Evolutionary conservation across 495 filamentous ascomycete genomes (phyloP).

Genomic region (Pyrenopolyporus hunteri): DNA sequence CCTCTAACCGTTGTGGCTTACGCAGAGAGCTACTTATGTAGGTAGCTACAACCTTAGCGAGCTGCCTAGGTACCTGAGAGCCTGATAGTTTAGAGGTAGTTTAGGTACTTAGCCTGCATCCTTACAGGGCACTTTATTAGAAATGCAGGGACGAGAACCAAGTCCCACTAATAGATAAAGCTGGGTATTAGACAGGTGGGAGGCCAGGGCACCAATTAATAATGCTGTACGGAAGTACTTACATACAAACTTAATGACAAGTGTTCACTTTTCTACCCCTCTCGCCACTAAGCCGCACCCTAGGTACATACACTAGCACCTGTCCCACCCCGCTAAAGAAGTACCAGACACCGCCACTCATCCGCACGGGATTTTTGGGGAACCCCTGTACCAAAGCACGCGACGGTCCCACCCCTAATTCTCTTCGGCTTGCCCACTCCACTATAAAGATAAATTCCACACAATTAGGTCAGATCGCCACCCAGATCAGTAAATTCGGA

Average conservation of each 20-base stretch:
- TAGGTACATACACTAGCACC: too few relatives aligned
- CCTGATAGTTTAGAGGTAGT: too few relatives aligned
- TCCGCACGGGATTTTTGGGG: slow-evolving; percentile 23
- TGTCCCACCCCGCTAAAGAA: too few relatives aligned
- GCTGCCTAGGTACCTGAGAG: too few relatives aligned
- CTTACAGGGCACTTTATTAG: too few relatives aligned
- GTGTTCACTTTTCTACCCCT: slow-evolving; percentile 38
- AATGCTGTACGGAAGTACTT: neutral
- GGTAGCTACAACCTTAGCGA: too few relatives aligned
- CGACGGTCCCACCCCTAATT: neutral
- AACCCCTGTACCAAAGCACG: slow-evolving; percentile 20
- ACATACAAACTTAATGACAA: slow-evolving; percentile 30
- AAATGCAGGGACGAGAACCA: slow-evolving; percentile 25
- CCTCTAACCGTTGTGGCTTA: slow-evolving; percentile 25
- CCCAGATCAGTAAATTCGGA: slow-evolving; percentile 30
- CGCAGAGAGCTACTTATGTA: slow-evolving; percentile 18
- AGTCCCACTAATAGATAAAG: slow-evolving; percentile 21
- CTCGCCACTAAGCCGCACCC: neutral
- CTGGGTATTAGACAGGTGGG: slow-evolving; percentile 7
- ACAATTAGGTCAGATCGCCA: slow-evolving; percentile 25
- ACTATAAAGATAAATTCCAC: neutral
- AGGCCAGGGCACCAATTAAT: neutral
- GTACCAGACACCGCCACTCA: slow-evolving; percentile 17
- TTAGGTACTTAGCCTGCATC: too few relatives aligned
- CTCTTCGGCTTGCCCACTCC: too few relatives aligned